Percentiles rank a stretch among this genome's conserved stretches.
Conservation (phyloP, 345 rosid species). For the Microcos paniculata region DNA sequence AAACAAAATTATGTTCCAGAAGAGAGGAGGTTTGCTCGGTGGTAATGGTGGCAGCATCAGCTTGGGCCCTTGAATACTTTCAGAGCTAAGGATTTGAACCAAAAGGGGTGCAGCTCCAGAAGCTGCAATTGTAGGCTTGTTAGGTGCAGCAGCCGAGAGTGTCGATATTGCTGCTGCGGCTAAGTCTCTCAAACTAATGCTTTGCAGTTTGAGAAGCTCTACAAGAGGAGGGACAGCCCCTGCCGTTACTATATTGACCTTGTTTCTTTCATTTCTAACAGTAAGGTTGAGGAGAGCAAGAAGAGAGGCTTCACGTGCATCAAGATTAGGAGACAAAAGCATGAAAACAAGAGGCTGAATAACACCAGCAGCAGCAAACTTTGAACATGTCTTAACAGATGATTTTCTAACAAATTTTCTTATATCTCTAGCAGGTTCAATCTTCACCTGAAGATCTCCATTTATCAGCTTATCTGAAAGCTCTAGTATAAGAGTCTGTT, state of each 20-base stretch:
- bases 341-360: conserved; percentile 64
- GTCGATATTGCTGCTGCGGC: conserved; percentile 76
- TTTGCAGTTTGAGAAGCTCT: conserved; percentile 58
- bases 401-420: too few species aligned
- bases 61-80: conserved; percentile 75
- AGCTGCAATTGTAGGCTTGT: conserved; percentile 50
- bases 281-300: conserved; percentile 81
- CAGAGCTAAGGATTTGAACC: conserved; percentile 66
- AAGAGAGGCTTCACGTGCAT: conserved; percentile 66
- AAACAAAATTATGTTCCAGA: too few species aligned
- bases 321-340: conserved; percentile 61
- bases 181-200: conserved; percentile 51
- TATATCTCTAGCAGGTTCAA: conserved; percentile 68
- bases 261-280: conserved; percentile 69
- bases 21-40: too few species aligned
- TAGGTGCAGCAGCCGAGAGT: too few species aligned
- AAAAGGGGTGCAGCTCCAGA: conserved; percentile 65
- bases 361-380: conserved; percentile 68
- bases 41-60: conserved; percentile 81
- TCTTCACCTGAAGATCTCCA: conserved; percentile 61
- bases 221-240: too few species aligned
- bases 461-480: conserved; percentile 47
- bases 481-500: too few species aligned
- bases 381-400: conserved; percentile 62
- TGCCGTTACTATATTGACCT: conserved; percentile 64